Evolutionary conservation across 2,329 filamentous ascomycete species (phyloP), one percentile per base, ranked within the genome.

Genomic region (Fusarium tanahbumbuense): DNA sequence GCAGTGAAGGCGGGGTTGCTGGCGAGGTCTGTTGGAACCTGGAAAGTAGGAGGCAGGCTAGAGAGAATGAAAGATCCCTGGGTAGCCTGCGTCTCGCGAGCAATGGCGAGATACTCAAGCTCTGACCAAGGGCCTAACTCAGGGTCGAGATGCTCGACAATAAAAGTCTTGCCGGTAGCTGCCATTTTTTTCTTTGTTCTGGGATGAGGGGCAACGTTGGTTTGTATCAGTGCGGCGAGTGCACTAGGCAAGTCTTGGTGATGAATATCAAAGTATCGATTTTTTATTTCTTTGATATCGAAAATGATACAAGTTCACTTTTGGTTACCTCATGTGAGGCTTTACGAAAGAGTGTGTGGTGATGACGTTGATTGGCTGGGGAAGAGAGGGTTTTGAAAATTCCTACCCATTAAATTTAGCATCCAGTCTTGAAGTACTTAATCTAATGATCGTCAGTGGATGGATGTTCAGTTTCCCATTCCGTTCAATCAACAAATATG

Each of bases 141-240:
- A 42, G 93, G 91, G 83, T 99, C 96, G 71, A 99, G 90, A 81
- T 99, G 95, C 84, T 98, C 95, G 75, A 98, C 94, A 76, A 98
- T 92, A 82, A 96, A 98, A 45, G 90, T 94, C 81, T 94, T 92
- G 71, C 79, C 78, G 20, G 68, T 71, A 44, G 78, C 67, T 22
- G 81, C 75, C 82, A 85, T 85, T 50, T 53, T 85, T 49, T 56
- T 57, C 66, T 72, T 70, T 70, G 61, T 72, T 50, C 41, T 67
- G 45, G 20, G 32, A 20, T 46, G 60, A 59, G 64, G 64, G 49
- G 54, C 49, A 57, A 55, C 16, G 23, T 53, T 54, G 30, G 49
- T 50, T 40, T 49, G 48, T 40, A 50, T 54, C 55, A 55, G 49
- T 50, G 55, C 61, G 27, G 44, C 13, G 55, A 46, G 44, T n/a